A percentile compares a stretch with the other conserved stretches of the same genome.
Evolutionary conservation across 1,139 yeast genomes (phyloP).

Genomic region (Meyerozyma athensensis): DNA sequence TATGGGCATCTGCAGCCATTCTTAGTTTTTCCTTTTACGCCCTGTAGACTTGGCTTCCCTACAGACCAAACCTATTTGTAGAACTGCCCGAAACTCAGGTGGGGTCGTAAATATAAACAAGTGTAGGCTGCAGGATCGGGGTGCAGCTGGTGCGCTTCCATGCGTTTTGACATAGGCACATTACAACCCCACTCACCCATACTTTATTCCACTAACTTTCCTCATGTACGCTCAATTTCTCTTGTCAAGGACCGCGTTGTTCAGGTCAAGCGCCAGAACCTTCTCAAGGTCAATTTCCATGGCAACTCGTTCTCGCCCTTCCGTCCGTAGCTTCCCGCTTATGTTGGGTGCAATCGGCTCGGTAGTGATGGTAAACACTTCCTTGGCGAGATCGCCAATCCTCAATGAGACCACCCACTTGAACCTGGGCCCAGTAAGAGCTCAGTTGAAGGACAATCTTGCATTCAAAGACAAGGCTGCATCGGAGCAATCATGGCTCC

Average conservation of each 20-base stretch:
- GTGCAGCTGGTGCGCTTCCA: too few relatives aligned
- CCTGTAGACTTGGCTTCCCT: too few relatives aligned
- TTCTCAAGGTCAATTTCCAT: not conserved
- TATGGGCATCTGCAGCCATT: not conserved
- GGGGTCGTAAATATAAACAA: too few relatives aligned
- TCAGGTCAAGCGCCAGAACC: constrained; percentile 1
- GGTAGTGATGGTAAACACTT: not conserved
- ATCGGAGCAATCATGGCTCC: constrained; percentile 2
- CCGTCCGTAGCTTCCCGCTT: not conserved
- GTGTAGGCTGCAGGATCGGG: too few relatives aligned
- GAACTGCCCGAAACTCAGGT: too few relatives aligned
- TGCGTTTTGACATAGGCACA: too few relatives aligned
- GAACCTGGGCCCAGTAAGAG: not conserved
- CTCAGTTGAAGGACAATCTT: not conserved
- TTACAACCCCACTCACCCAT: too few relatives aligned
- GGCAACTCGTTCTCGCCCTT: not conserved
- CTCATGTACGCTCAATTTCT: not conserved
- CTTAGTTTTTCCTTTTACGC: not conserved
- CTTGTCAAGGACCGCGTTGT: not conserved
- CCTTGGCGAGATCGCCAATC: not conserved
- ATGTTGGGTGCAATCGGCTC: constrained; percentile 3
- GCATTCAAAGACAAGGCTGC: not conserved
- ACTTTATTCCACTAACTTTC: too few relatives aligned
- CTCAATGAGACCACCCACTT: constrained; percentile 1
- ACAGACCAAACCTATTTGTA: too few relatives aligned